Percentiles rank a stretch among this genome's conserved stretches.
phyloP scores from a whole-genome alignment of 805 yeast species.

The Debaryomyces maramus region DNA sequence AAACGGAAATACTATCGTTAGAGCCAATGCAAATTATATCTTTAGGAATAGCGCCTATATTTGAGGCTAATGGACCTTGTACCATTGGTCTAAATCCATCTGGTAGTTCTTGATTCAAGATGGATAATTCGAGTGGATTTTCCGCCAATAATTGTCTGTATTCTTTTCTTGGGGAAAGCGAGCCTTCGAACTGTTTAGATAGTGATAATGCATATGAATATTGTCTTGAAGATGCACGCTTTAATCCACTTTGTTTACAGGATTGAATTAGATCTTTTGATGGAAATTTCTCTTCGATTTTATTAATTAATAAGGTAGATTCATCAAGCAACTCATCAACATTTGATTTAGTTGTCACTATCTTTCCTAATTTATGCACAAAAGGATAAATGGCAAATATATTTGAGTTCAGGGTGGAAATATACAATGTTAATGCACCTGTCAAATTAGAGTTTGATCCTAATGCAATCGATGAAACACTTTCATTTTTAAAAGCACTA shows the following conservation, averaged over 20 bases:
- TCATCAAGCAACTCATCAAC: constrained; percentile 17
- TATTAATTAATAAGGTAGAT: constrained; percentile 6
- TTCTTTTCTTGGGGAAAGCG: constrained; percentile 14
- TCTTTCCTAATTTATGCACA: constrained; percentile 12
- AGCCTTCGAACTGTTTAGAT: constrained; percentile 11
- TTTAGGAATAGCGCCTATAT: constrained; percentile 5
- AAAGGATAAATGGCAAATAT: constrained; percentile 33
- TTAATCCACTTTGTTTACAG: constrained; percentile 14
- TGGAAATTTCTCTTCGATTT: constrained; percentile 15
- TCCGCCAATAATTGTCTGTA: constrained; percentile 9
- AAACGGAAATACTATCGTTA: constrained; percentile 13
- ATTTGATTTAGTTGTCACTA: constrained; percentile 17
- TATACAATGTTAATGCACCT: constrained; percentile 32
- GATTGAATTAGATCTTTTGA: constrained; percentile 7
- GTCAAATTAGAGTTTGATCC: constrained; percentile 24
- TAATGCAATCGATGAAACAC: constrained; percentile 26
- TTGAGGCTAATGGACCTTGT: constrained; percentile 27
- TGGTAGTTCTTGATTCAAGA: constrained; percentile 14
- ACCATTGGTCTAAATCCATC: constrained; percentile 12
- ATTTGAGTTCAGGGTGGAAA: constrained; percentile 19
- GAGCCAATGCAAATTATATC: constrained; percentile 16
- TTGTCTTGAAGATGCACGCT: constrained; percentile 16
- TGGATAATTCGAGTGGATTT: constrained; percentile 9
- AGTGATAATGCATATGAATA: constrained; percentile 16
- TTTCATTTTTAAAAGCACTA: constrained; percentile 11